Evolutionary conservation across 2,329 filamentous ascomycete species (phyloP), one percentile per base, ranked within the genome.

Genomic region (Lachnellula subtilissima): DNA sequence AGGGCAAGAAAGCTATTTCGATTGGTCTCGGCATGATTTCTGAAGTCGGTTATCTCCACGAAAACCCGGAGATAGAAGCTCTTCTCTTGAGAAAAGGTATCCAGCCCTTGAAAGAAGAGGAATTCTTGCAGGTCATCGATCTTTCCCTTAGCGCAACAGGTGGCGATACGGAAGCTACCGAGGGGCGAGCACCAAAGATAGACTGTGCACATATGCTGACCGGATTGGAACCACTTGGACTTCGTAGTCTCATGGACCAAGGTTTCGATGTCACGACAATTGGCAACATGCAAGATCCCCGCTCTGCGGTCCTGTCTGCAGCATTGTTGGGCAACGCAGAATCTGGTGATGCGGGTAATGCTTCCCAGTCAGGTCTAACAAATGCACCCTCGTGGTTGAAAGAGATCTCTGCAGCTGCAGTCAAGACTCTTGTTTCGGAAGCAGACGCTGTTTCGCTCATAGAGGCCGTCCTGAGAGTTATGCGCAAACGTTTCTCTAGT

Each of bases 51-150:
- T 70, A 70, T 52, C 59, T 74, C 2, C 64, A 69, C 50, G 71
- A 74, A 35, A 69, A 72, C 42, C 67, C 66, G 0, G 69, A 72
- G 2, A 67, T 75, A 17, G 71, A 74, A 56, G 64, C 61, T 2
- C 51, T 71, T 8, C 64, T 76, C 3, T 57, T 63, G 5, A 69
- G 72, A 14, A 71, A 69, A 36, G 74, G 71, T 1, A 67, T 74
- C 46, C 68, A 71, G 36, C 63, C 69, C 0, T 59, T 74, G 32
- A 67, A 67, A 40, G 56, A 58, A 39, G 53, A 58, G 2, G 58
- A 58, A 25, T 51, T 58, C 14, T 42, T 60, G 15, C 49, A 58
- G 32, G 32, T 60, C 2, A 19, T 60, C 4, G 55, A 60, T 36
- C 51, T 4, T 36, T 60, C 17, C 15, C 50, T 40, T 36, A 25